phyloP scores from a whole-genome alignment of 1,139 yeast genomes.

The Saccharomyces pastorianus region DNA sequence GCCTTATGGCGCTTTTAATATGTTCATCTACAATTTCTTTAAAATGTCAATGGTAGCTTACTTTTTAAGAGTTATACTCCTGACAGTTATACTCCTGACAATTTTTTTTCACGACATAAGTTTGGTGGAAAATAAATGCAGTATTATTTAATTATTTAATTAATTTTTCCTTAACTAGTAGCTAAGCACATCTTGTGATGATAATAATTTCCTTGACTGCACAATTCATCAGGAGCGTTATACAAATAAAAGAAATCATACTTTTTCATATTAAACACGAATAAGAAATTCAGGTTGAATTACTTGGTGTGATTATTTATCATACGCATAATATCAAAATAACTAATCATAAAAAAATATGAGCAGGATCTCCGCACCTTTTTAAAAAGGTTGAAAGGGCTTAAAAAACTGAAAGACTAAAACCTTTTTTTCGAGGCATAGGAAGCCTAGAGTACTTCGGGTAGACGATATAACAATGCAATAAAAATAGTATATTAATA shows the following conservation, averaged over 20 bases:
- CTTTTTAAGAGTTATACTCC: neutral
- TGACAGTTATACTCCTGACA: neutral
- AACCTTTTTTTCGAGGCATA: neutral
- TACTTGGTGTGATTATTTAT: too few relatives aligned
- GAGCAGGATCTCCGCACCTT: neutral
- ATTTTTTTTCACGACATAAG: neutral
- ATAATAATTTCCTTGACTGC: neutral
- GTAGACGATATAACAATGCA: neutral
- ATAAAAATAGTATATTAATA: too few relatives aligned
- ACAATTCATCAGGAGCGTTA: neutral
- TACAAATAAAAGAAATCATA: neutral
- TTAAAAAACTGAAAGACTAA: neutral
- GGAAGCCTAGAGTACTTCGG: neutral
- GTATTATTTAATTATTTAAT: too few relatives aligned
- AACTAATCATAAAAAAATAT: too few relatives aligned
- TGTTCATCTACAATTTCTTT: neutral
- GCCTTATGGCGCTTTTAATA: neutral
- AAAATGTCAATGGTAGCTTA: neutral
- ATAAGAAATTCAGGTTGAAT: neutral
- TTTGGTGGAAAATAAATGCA: neutral
- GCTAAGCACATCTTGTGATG: too few relatives aligned
- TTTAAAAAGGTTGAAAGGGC: neutral
- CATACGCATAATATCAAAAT: too few relatives aligned
- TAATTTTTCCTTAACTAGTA: too few relatives aligned
- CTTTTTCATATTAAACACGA: neutral